Base-by-base conservation (phyloP, 2,329 filamentous ascomycete genomes). In the Trichoderma breve region DNA sequence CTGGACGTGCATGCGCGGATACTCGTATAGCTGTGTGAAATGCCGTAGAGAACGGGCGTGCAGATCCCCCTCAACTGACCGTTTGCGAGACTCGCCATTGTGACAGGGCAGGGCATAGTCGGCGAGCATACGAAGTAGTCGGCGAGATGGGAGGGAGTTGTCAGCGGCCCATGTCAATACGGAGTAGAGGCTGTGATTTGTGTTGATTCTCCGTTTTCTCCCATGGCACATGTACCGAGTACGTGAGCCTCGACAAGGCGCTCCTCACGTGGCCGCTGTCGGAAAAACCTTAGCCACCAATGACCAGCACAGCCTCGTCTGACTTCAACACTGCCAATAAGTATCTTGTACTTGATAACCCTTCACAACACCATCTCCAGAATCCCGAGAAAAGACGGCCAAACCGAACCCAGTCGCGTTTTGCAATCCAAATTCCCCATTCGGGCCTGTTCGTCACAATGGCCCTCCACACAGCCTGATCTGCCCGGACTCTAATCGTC, bases 261-360 rank as follows among this genome's bases (percentile, higher is more conserved):
- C 9, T 21, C 15, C 53, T 60, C 65, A 68, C 65, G 65, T 60
- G 65, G 34, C 7, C 26, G 65, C 55, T 6, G 28, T 47, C 65
- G 55, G 65, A 51, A 39, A 68, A 68, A 60, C 28, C 26, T 9
- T 3, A 32, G 36, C 53, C 65, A 68, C 65, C 65, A 68, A 68
- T 68, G 28, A 60, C 34, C 53, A 18, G 26, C 65, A 24, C 26
- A 47, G 65, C 65, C 65, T 60, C 26, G 36, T 68, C 53, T 47
- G 36, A 24, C 53, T 26, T 34, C 12, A 12, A n/a, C 9, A 26
- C n/a, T 32, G 36, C 32, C 43, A 6, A 34, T 11, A 32, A 58
- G 65, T 60, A 47, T 28, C 28, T 14, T 34, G 55, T 68, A 68
- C 65, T 43, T 39, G 32, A 15, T 30, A 15, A 9, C 15, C 26